Evolutionary conservation across 2,329 filamentous ascomycete genomes (phyloP).

Genomic region (Claviceps africana): DNA sequence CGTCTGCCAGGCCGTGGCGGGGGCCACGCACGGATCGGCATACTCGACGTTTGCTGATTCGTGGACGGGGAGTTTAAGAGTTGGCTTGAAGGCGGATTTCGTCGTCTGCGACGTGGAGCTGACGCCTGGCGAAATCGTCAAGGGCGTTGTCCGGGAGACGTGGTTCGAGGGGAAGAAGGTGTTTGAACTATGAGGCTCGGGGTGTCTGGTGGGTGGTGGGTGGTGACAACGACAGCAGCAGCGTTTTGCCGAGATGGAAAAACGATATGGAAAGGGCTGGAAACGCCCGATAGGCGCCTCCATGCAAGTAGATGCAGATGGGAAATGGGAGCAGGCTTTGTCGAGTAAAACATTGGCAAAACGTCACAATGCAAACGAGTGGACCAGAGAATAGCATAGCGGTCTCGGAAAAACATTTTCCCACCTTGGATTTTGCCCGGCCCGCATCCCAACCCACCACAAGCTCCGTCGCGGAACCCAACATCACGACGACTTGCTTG

Average conservation of each 20-base stretch:
- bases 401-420: constrained; percentile 3
- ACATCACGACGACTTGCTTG: constrained; percentile 2
- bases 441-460: not conserved
- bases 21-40: constrained; percentile 40
- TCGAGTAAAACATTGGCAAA: not conserved
- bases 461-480: constrained; percentile 1
- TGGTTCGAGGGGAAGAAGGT: constrained; percentile 36
- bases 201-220: too few species aligned
- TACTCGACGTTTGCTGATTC: constrained; percentile 44
- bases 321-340: not conserved
- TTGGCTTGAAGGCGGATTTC: constrained; percentile 43
- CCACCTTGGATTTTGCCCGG: constrained; percentile 5
- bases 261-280: not conserved
- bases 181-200: constrained; percentile 10
- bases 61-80: constrained; percentile 36
- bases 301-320: not conserved
- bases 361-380: not conserved
- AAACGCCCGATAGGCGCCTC: not conserved
- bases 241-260: not conserved
- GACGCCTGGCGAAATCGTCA: constrained; percentile 30
- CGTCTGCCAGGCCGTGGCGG: constrained; percentile 38
- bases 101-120: constrained; percentile 36
- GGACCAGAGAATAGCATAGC: not conserved
- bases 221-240: not conserved
- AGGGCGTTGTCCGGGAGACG: constrained; percentile 34